phyloP scores from a whole-genome alignment of 768 basidiomycete genomes.

The Lactarius vividus region DNA sequence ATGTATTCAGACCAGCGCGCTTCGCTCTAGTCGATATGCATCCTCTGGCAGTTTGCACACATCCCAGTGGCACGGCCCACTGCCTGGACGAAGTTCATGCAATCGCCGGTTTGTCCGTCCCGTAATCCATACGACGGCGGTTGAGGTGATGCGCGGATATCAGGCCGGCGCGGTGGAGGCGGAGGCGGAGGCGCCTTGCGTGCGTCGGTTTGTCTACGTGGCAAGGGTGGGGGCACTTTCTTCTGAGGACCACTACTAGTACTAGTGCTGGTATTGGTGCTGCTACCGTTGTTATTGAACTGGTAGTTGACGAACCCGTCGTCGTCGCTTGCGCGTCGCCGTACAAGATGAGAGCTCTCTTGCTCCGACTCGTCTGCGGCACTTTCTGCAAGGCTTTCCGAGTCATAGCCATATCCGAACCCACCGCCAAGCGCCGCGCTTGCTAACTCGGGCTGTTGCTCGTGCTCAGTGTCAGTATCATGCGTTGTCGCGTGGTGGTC shows the following conservation, averaged over 20 bases:
- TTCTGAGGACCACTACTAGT: slow-evolving; percentile 8
- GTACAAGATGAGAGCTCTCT: slow-evolving; percentile 40
- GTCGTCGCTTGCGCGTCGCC: slow-evolving; percentile 28
- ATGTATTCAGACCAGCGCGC: neutral
- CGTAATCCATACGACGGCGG: slow-evolving; percentile 29
- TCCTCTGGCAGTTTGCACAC: slow-evolving; percentile 64
- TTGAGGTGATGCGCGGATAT: slow-evolving; percentile 17
- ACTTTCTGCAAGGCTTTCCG: slow-evolving; percentile 44
- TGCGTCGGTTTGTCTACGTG: slow-evolving; percentile 30
- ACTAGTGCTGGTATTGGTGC: slow-evolving; percentile 16
- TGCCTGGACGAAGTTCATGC: slow-evolving; percentile 59
- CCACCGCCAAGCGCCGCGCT: slow-evolving; percentile 46
- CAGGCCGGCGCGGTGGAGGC: slow-evolving; percentile 33
- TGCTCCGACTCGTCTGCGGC: slow-evolving; percentile 38
- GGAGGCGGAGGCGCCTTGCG: slow-evolving; percentile 35
- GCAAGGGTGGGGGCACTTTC: slow-evolving; percentile 25
- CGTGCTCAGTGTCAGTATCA: slow-evolving; percentile 18
- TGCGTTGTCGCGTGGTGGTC: slow-evolving; percentile 44
- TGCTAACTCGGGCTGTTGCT: neutral
- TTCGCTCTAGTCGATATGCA: slow-evolving; percentile 36
- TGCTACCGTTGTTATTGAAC: neutral
- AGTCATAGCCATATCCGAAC: slow-evolving; percentile 36
- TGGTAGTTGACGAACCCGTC: slow-evolving; percentile 19
- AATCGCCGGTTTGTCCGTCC: slow-evolving; percentile 44
- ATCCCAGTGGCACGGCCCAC: slow-evolving; percentile 61